Conservation (phyloP, 2,329 filamentous ascomycete species). For the Ramularia endophylla region DNA sequence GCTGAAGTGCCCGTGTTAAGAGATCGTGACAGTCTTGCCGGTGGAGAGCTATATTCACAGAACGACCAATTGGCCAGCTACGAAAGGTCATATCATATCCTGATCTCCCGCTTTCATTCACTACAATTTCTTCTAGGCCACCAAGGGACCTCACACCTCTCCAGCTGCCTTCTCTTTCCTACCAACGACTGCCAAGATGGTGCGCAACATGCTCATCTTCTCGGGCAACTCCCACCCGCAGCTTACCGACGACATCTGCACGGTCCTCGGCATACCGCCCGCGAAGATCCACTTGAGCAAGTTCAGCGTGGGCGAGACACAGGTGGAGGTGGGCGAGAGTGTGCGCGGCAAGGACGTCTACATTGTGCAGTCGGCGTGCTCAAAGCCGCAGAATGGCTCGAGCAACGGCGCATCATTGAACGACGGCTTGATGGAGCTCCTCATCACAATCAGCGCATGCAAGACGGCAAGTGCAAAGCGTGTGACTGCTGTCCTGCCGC, state of each 20-base stretch:
- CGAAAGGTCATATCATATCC: too few species aligned
- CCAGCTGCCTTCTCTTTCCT: background rate
- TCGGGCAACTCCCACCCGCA: conserved; percentile 89
- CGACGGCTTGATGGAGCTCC: conserved; percentile 91
- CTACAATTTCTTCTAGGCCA: background rate
- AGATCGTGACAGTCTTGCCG: too few species aligned
- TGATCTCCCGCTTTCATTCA: too few species aligned
- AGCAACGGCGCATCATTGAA: conserved; percentile 67
- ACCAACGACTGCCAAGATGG: conserved; percentile 55
- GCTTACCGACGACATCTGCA: conserved; percentile 80
- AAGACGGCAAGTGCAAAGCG: conserved; percentile 87
- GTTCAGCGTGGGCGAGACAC: conserved; percentile 91
- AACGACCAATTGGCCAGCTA: too few species aligned
- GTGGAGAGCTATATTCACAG: too few species aligned
- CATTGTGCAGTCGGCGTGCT: conserved; percentile 72
- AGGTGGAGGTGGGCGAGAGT: conserved; percentile 92
- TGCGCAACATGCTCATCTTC: conserved; percentile 90
- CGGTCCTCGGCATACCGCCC: conserved; percentile 77
- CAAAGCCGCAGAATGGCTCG: conserved; percentile 48
- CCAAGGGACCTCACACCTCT: conserved; percentile 1
- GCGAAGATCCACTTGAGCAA: conserved; percentile 81
- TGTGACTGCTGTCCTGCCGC: conserved; percentile 87
- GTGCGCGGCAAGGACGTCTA: conserved; percentile 98
- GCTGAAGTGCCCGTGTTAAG: too few species aligned
- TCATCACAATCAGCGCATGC: conserved; percentile 98